Conservation (phyloP, 352 stramenopile genomes). For the Phytophthora syringae region DNA sequence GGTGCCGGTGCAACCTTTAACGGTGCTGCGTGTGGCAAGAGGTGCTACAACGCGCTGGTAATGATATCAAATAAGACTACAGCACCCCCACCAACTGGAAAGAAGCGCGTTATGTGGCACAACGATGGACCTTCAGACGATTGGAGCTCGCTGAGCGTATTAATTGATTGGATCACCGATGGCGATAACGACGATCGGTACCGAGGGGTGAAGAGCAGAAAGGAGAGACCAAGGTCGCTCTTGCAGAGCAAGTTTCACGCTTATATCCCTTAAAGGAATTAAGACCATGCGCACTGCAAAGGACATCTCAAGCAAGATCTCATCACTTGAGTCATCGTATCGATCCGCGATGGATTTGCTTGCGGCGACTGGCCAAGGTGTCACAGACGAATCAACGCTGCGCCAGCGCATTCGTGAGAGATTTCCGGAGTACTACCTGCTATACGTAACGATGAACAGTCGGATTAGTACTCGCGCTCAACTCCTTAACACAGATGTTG, state of each 20-base stretch:
- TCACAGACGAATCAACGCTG: background rate
- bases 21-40: too few species aligned
- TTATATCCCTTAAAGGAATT: background rate
- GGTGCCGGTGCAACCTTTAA: too few species aligned
- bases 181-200: conserved; percentile 10
- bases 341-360: background rate
- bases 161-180: conserved; percentile 12
- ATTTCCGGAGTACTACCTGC: conserved; percentile 2
- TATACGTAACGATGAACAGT: conserved; percentile 6
- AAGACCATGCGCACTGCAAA: background rate
- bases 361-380: background rate
- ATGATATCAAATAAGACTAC: too few species aligned
- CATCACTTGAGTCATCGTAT: conserved; percentile 4
- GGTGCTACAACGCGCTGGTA: too few species aligned
- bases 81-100: too few species aligned
- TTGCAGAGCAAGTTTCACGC: background rate
- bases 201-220: conserved; percentile 6
- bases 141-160: conserved; percentile 12
- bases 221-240: background rate
- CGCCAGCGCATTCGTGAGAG: background rate
- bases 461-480: conserved; percentile 7
- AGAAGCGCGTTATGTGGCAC: too few species aligned
- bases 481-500: conserved; percentile 4
- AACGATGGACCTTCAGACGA: too few species aligned
- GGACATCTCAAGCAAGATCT: conserved; percentile 9